Conservation (phyloP, 2,329 filamentous ascomycete species). For the Aspergillus novofumigatus region DNA sequence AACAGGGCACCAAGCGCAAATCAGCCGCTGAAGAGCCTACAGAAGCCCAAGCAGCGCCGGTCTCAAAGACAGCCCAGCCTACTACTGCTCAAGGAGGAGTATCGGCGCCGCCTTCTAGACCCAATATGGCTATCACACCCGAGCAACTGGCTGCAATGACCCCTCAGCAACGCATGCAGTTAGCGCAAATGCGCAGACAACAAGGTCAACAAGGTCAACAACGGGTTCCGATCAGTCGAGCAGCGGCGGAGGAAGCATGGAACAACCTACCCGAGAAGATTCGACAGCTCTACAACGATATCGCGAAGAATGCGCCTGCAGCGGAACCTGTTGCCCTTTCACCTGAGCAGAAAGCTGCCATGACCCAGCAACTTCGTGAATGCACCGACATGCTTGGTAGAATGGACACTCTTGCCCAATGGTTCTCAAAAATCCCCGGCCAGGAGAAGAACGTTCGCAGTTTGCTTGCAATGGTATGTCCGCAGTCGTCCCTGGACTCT, state of each 20-base stretch:
- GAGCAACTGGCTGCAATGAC: slow-evolving; percentile 39
- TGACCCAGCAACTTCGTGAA: slow-evolving; percentile 39
- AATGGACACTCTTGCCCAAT: slow-evolving; percentile 41
- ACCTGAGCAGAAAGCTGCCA: slow-evolving; percentile 35
- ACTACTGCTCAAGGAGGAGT: slow-evolving; percentile 15
- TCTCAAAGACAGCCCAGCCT: slow-evolving; percentile 24
- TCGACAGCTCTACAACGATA: slow-evolving; percentile 37
- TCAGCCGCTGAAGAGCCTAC: slow-evolving; percentile 44
- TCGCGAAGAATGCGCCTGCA: slow-evolving; percentile 28
- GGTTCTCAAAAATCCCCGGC: slow-evolving; percentile 34
- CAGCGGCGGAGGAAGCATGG: slow-evolving; percentile 36
- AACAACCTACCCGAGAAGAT: slow-evolving; percentile 37
- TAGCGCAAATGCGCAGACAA: slow-evolving; percentile 32
- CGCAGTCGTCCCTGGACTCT: neutral
- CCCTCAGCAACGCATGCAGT: slow-evolving; percentile 38
- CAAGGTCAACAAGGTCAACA: slow-evolving; percentile 31
- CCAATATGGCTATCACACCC: slow-evolving; percentile 23
- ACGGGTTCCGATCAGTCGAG: slow-evolving; percentile 30
- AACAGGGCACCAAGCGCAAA: slow-evolving; percentile 41
- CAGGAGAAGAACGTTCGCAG: slow-evolving; percentile 38
- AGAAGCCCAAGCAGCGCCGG: slow-evolving; percentile 39
- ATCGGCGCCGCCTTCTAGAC: slow-evolving; percentile 18
- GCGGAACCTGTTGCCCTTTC: slow-evolving; percentile 32
- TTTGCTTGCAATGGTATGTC: slow-evolving; percentile 37
- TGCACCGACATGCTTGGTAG: slow-evolving; percentile 40